Base-by-base conservation (phyloP, 1,284 basidiomycete species). In the Quambalaria eucalypti region DNA sequence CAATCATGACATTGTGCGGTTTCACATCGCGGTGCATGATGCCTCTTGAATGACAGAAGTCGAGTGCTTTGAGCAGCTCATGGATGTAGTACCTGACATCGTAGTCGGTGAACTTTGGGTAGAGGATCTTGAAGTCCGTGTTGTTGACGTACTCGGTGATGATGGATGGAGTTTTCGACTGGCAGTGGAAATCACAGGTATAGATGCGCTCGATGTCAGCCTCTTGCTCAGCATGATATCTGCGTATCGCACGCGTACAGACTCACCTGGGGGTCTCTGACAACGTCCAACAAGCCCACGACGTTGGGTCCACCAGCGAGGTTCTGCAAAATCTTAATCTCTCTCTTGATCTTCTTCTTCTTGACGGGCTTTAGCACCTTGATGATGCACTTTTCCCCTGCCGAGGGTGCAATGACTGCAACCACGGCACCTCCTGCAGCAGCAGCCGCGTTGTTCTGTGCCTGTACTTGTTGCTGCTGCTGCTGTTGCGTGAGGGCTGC, bases 21-120 rank as follows among this genome's bases (percentile, higher is more conserved):
- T 98, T 98, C 62, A 98, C 93, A 76, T 98, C 95, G 62, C 95
- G 84, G 54, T 98, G 95, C 91, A 97, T 98, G 77, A 97, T 97
- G 12, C 93, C 93, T 66, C 92, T 88, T 30, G 93, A 97, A 78
- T 97, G 95, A 73, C 91, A 96, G 75, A 87, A 98, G 78, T 98
- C 93, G 74, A 98, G 80, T 16, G 95, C 93, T 83, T 98, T 97
- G 69, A 98, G 83, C 59, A 98, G 82, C 78, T 98, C 92, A 65
- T 87, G 84, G 82, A 97, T 93, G 81, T 98, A 98, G 81, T 83
- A 98, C 54, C 93, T 84, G 56, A 97, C 90, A 75, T 97, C 92
- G 71, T 85, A 85, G 79, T 97, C 93, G 63, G 86, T 87, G 77
- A 97, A 93, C 64, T 88, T 87, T 54, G 90, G 89, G 78, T 98